These are phyloP conservation scores for Xylariaceae sp. DNA, from an alignment of 2,329 filamentous ascomycete species.

Conservation along the genomic window DNA sequence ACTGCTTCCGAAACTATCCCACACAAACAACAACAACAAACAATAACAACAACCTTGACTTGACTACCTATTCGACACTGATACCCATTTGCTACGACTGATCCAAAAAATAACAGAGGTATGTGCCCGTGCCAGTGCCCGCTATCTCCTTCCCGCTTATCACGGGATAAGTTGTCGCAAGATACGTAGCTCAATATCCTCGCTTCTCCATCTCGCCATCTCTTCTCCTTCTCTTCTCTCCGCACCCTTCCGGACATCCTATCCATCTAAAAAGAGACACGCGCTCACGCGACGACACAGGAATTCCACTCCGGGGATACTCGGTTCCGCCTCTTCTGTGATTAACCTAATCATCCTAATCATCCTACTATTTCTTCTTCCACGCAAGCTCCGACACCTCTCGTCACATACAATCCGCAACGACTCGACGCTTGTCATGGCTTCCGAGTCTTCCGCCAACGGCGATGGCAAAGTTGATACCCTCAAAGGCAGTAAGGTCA, in stretches of 20 bases:
- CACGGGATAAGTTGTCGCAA: conserved; percentile 2
- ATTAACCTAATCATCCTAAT: neutral
- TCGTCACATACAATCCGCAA: neutral
- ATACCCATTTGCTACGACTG: neutral
- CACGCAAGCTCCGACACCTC: conserved; percentile 5
- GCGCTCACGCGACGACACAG: conserved; percentile 18
- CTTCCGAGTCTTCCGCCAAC: conserved; percentile 39
- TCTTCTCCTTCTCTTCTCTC: neutral
- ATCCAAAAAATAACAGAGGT: neutral
- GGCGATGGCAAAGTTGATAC: conserved; percentile 44
- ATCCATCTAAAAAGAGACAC: neutral
- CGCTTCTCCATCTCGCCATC: neutral
- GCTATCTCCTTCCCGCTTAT: neutral
- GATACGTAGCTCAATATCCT: neutral
- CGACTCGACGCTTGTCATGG: conserved; percentile 33
- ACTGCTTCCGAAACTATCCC: too few relatives aligned
- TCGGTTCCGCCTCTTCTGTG: neutral
- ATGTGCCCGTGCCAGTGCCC: neutral
- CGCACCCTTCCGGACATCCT: neutral
- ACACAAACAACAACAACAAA: too few relatives aligned
- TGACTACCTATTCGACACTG: too few relatives aligned
- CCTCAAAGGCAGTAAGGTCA: conserved; percentile 51
- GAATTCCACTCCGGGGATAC: neutral
- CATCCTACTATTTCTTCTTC: neutral
- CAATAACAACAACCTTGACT: too few relatives aligned